A percentile compares a stretch with the other conserved stretches of the same genome.
Evolutionary conservation across 345 rosid genomes (phyloP).

Genomic region (Camelina laxa): DNA sequence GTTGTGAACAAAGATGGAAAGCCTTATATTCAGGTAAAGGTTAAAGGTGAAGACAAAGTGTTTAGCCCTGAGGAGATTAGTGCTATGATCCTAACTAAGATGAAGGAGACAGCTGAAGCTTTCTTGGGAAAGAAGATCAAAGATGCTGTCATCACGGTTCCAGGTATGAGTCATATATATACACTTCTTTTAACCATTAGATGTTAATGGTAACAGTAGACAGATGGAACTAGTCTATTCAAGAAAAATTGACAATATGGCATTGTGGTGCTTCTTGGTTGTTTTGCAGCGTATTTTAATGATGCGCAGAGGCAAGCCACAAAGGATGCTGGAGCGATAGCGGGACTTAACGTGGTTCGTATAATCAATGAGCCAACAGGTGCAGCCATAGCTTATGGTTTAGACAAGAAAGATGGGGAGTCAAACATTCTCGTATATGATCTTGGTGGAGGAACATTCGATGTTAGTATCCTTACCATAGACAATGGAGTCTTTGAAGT

Average conservation of each 20-base stretch:
- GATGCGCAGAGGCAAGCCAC: slow-evolving; percentile 63
- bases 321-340: slow-evolving; percentile 57
- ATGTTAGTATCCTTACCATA: slow-evolving; percentile 57
- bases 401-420: slow-evolving; percentile 54
- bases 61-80: slow-evolving; percentile 74
- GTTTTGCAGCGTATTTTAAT: slow-evolving; percentile 49
- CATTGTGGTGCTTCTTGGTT: slow-evolving; percentile 1
- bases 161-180: slow-evolving; percentile 34
- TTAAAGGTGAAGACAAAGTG: slow-evolving; percentile 57
- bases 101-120: slow-evolving; percentile 68
- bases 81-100: slow-evolving; percentile 61
- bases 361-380: slow-evolving; percentile 68
- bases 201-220: background rate
- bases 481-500: slow-evolving; percentile 61
- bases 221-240: background rate
- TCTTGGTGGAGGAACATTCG: slow-evolving; percentile 67
- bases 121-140: slow-evolving; percentile 57
- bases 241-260: background rate
- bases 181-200: background rate
- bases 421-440: slow-evolving; percentile 56
- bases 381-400: slow-evolving; percentile 64
- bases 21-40: slow-evolving; percentile 44
- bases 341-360: slow-evolving; percentile 56
- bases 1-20: slow-evolving; percentile 51
- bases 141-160: slow-evolving; percentile 67